phyloP scores from a whole-genome alignment of 345 rosid genomes.

The Brassica nigra region DNA sequence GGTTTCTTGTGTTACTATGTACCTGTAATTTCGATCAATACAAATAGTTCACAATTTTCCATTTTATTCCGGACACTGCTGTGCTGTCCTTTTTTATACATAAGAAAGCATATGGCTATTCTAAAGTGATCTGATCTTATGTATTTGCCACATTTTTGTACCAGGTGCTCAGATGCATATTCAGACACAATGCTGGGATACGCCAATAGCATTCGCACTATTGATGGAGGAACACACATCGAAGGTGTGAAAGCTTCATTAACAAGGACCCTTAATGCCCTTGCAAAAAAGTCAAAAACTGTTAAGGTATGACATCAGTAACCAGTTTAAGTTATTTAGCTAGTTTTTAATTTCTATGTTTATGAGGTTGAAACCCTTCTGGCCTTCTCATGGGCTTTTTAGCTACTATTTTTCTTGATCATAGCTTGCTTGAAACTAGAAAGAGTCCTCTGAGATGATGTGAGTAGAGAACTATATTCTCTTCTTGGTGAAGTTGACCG shows the following conservation, averaged over 20 bases:
- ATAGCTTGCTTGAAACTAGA: neutral
- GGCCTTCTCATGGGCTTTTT: neutral
- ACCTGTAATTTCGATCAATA: slow-evolving; percentile 8
- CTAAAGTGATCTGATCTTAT: slow-evolving; percentile 8
- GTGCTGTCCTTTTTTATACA: neutral
- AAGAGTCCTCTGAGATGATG: slow-evolving; percentile 12
- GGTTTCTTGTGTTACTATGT: slow-evolving; percentile 8
- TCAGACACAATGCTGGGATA: slow-evolving; percentile 95
- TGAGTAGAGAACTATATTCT: neutral
- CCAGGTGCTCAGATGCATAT: slow-evolving; percentile 96
- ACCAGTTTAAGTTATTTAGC: slow-evolving; percentile 17
- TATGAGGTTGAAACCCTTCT: neutral
- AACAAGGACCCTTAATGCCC: slow-evolving; percentile 85
- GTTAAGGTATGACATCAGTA: slow-evolving; percentile 62
- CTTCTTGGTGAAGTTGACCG: neutral
- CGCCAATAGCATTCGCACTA: slow-evolving; percentile 92
- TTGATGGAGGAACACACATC: slow-evolving; percentile 98
- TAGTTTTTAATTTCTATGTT: neutral
- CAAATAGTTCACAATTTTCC: neutral
- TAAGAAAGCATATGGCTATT: slow-evolving; percentile 1
- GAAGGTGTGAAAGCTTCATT: slow-evolving; percentile 90
- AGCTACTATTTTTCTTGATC: neutral
- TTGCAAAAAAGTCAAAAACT: slow-evolving; percentile 81
- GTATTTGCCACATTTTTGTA: slow-evolving; percentile 20
- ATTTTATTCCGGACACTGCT: slow-evolving; percentile 9